phyloP scores from a whole-genome alignment of 2,329 filamentous ascomycete genomes.

The Macrophomina pseudophaseolina region DNA sequence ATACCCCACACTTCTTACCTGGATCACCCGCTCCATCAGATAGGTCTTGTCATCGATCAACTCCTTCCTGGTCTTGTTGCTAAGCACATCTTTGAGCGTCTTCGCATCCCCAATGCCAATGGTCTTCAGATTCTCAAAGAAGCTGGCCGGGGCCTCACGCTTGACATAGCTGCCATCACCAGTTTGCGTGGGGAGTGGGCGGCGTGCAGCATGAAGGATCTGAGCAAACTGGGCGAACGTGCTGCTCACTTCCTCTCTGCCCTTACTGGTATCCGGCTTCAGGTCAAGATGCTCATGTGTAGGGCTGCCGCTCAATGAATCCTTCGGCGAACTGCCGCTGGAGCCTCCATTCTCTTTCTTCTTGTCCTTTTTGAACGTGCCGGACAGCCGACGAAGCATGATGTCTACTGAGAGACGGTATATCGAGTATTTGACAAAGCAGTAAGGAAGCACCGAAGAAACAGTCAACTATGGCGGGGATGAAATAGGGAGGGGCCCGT shows the following conservation, averaged over 20 bases:
- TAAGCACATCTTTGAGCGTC: conserved; percentile 61
- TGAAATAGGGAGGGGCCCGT: neutral
- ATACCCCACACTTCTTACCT: conserved; percentile 40
- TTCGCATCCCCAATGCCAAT: conserved; percentile 55
- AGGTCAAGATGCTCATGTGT: conserved; percentile 30
- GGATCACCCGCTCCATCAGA: conserved; percentile 75
- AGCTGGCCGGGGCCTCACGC: conserved; percentile 54
- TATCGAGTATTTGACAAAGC: neutral
- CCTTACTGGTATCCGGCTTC: conserved; percentile 25
- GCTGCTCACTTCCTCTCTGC: conserved; percentile 25
- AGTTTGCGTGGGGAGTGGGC: conserved; percentile 30
- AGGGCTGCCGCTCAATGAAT: conserved; percentile 14
- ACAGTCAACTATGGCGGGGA: neutral
- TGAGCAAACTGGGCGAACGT: conserved; percentile 30
- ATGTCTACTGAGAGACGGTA: neutral
- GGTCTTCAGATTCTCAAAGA: conserved; percentile 63
- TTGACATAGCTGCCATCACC: conserved; percentile 38
- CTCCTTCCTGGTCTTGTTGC: conserved; percentile 66
- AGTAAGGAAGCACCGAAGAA: neutral
- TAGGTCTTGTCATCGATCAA: conserved; percentile 76
- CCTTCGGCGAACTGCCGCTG: conserved; percentile 24
- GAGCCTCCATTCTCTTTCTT: conserved; percentile 29
- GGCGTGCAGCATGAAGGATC: conserved; percentile 29
- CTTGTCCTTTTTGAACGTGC: conserved; percentile 30
- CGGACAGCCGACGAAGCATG: conserved; percentile 30